These are phyloP conservation scores for Geotrichum citri-aurantii DNA, from an alignment of 1,139 yeast species.

Conservation along the genomic window DNA sequence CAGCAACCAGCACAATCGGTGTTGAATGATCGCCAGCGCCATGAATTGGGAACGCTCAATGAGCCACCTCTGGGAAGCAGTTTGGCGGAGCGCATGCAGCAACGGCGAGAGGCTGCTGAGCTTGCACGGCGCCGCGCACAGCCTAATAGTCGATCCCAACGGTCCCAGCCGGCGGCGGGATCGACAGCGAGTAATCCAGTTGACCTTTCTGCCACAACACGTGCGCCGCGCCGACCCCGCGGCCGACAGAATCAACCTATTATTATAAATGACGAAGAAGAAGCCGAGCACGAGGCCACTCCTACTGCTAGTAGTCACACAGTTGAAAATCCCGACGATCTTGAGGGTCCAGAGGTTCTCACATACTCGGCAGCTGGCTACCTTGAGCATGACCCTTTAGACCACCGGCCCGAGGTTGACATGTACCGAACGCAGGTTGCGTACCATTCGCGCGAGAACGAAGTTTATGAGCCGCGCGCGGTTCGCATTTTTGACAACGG, in stretches of 20 bases:
- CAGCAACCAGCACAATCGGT: neutral
- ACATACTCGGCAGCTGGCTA: constrained; percentile 7
- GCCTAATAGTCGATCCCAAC: neutral
- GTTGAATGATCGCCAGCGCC: constrained; percentile 4
- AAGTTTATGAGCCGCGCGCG: neutral
- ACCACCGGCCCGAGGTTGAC: constrained; percentile 11
- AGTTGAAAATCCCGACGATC: neutral
- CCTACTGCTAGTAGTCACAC: neutral
- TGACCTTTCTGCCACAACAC: neutral
- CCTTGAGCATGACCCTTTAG: constrained; percentile 10
- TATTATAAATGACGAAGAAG: constrained; percentile 6
- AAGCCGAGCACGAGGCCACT: neutral
- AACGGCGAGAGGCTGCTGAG: neutral
- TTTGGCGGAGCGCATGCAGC: neutral
- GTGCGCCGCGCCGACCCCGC: neutral
- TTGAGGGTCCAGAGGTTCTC: constrained; percentile 11
- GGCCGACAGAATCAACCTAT: neutral
- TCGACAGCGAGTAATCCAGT: neutral
- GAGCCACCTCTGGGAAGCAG: neutral
- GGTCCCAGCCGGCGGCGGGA: neutral
- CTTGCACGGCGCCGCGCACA: neutral
- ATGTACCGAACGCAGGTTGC: constrained; percentile 13
- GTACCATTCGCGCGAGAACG: constrained; percentile 6
- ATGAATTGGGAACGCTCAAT: constrained; percentile 4
- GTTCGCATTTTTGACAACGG: neutral